phyloP scores from a whole-genome alignment of 73 alveolate genomes.

The Paramecium octaurelia region DNA sequence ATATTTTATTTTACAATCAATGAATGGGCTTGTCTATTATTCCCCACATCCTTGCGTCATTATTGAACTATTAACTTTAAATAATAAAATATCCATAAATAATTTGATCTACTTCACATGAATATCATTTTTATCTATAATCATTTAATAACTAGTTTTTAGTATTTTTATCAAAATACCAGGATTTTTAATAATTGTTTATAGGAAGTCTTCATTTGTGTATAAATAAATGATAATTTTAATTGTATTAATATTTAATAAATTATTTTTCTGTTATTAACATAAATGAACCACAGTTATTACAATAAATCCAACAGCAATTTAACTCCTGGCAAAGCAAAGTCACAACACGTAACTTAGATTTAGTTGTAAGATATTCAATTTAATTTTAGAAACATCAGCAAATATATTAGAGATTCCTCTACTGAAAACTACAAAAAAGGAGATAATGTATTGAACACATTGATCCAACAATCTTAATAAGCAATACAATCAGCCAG shows the following conservation, averaged over 20 bases:
- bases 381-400: not conserved
- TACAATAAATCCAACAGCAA: not conserved
- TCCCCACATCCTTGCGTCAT: not conserved
- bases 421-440: not conserved
- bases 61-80: no score
- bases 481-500: slow-evolving; percentile 14
- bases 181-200: not conserved
- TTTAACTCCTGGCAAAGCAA: not conserved
- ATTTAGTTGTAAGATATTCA: not conserved
- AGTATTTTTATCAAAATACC: no score
- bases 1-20: not conserved
- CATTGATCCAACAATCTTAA: not conserved
- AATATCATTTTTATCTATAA: not conserved
- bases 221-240: not conserved
- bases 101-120: not conserved
- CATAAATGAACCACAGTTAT: slow-evolving; percentile 20
- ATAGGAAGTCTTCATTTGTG: not conserved
- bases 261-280: not conserved
- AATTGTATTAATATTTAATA: not conserved
- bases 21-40: not conserved
- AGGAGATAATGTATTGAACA: not conserved
- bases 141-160: no score
- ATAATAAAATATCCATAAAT: no score
- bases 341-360: not conserved
- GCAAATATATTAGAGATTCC: not conserved